Conservation (phyloP, 768 basidiomycete genomes). For the Obba rivulosa region DNA sequence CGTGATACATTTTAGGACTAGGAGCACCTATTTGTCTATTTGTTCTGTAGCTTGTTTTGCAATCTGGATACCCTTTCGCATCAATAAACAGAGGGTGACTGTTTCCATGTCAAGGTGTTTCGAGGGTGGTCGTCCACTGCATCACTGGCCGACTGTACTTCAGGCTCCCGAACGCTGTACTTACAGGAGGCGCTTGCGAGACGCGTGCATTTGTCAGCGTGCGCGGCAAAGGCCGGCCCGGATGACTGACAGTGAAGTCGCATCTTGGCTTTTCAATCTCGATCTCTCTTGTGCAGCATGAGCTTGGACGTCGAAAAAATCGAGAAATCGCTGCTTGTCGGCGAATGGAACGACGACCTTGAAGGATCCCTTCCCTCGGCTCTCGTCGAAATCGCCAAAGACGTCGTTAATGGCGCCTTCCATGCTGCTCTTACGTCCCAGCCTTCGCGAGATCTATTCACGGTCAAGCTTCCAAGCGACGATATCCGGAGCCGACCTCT, state of each 20-base stretch:
- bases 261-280: too few relatives aligned
- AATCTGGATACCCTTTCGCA: not conserved
- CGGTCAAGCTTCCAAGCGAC: constrained; percentile 17
- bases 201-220: too few relatives aligned
- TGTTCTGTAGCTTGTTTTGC: not conserved
- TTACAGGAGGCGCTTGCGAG: too few relatives aligned
- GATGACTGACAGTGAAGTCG: too few relatives aligned
- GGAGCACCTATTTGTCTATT: not conserved
- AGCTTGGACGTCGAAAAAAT: constrained; percentile 23
- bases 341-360: constrained; percentile 31
- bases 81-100: too few relatives aligned
- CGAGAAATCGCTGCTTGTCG: constrained; percentile 55
- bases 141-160: too few relatives aligned
- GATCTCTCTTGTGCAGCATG: constrained; percentile 9
- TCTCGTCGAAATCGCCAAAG: constrained; percentile 40
- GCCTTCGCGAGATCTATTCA: constrained; percentile 31
- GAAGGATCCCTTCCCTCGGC: constrained; percentile 6
- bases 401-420: constrained; percentile 58
- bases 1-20: not conserved
- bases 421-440: constrained; percentile 38
- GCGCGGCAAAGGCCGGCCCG: too few relatives aligned
- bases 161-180: too few relatives aligned
- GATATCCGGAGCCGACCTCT: constrained; percentile 36
- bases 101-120: too few relatives aligned
- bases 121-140: too few relatives aligned